These are phyloP conservation scores for Cercospora beticola DNA, from an alignment of 2,329 filamentous ascomycete genomes.

Conservation along the genomic window DNA sequence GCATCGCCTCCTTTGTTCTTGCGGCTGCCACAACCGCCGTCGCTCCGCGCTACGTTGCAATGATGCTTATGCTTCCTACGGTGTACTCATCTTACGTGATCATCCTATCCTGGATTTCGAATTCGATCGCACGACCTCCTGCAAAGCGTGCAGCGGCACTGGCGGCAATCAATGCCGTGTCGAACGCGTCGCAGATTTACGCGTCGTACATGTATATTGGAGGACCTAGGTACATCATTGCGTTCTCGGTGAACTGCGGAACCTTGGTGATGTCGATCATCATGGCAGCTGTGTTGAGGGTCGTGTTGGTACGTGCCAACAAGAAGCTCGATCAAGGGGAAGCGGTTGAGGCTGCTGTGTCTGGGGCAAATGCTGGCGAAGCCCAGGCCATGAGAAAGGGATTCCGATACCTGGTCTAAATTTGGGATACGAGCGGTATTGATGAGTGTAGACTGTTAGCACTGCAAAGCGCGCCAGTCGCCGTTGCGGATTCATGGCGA, in stretches of 20 bases:
- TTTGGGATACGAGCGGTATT: neutral
- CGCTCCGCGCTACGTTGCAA: constrained; percentile 37
- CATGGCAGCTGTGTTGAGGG: constrained; percentile 61
- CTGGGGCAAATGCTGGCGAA: constrained; percentile 48
- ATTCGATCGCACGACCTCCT: constrained; percentile 71
- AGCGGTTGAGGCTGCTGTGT: constrained; percentile 53
- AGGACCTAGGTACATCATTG: constrained; percentile 34
- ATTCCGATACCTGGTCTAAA: constrained; percentile 60
- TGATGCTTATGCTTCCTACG: constrained; percentile 43
- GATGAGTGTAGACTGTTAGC: neutral
- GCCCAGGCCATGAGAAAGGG: constrained; percentile 58
- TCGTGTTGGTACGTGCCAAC: constrained; percentile 65
- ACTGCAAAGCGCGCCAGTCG: neutral
- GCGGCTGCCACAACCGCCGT: constrained; percentile 31
- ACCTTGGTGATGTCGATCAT: constrained; percentile 64
- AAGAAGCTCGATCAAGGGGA: constrained; percentile 67
- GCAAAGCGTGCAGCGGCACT: constrained; percentile 71
- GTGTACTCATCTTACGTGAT: constrained; percentile 50
- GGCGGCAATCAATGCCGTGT: constrained; percentile 70
- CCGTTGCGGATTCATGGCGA: neutral
- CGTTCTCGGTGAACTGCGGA: constrained; percentile 49
- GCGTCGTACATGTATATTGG: constrained; percentile 43
- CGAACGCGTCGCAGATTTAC: constrained; percentile 66
- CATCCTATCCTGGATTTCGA: constrained; percentile 72
- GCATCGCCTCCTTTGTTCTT: constrained; percentile 36